phyloP scores from a whole-genome alignment of 192 early-diverging fungal genomes.

The Coemansia sp. region DNA sequence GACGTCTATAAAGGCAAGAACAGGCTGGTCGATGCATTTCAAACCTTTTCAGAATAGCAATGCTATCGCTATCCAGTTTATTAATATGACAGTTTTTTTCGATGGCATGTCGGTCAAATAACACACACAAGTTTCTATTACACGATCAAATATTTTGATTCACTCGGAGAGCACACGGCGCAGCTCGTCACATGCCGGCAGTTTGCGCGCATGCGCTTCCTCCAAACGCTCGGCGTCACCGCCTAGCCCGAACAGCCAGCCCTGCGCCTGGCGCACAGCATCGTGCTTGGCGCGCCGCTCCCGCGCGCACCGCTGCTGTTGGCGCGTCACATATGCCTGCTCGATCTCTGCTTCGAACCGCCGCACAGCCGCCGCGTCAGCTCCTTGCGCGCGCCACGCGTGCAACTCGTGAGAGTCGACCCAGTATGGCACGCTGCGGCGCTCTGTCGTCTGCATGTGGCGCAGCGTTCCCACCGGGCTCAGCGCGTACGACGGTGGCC shows the following conservation, averaged over 20 bases:
- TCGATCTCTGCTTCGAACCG: slow-evolving; percentile 78
- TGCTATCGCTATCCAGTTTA: no score
- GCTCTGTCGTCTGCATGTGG: slow-evolving; percentile 53
- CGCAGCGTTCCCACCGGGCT: slow-evolving; percentile 53
- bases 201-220: slow-evolving; percentile 61
- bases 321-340: slow-evolving; percentile 59
- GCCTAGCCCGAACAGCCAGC: slow-evolving; percentile 62
- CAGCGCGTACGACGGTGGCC: slow-evolving; percentile 65
- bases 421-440: slow-evolving; percentile 72
- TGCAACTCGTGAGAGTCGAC: slow-evolving; percentile 64
- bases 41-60: no score
- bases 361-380: slow-evolving; percentile 51
- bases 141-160: neutral
- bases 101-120: no score
- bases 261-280: slow-evolving; percentile 59
- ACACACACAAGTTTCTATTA: neutral
- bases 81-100: no score
- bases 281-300: slow-evolving; percentile 61
- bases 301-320: slow-evolving; percentile 63
- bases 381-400: slow-evolving; percentile 23
- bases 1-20: no score
- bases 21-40: no score
- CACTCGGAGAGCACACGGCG: slow-evolving; percentile 47
- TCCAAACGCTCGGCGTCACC: slow-evolving; percentile 60
- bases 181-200: slow-evolving; percentile 73